These are phyloP conservation scores for Podaxis mareebaensis DNA, from an alignment of 768 basidiomycete species.

Conservation along the genomic window DNA sequence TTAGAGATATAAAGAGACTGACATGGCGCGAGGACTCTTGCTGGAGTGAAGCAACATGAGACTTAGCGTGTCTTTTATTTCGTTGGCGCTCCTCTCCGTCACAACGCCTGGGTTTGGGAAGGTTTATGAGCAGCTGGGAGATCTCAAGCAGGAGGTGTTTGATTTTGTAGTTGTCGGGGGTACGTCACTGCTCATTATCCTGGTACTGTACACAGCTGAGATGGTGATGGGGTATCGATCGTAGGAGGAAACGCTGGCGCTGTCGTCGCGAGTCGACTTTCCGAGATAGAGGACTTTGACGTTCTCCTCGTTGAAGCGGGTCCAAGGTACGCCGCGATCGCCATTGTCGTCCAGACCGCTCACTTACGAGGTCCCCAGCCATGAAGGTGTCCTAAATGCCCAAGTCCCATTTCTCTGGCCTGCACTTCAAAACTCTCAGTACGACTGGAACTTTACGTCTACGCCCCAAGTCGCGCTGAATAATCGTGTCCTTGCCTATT, in stretches of 20 bases:
- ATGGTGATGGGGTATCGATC: background rate
- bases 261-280: slow-evolving; percentile 13
- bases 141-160: background rate
- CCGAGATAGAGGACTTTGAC: slow-evolving; percentile 8
- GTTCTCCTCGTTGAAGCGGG: slow-evolving; percentile 19
- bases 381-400: slow-evolving; percentile 22
- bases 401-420: slow-evolving; percentile 24
- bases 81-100: too few relatives aligned
- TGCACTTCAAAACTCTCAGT: slow-evolving; percentile 18
- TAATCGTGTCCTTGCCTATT: slow-evolving; percentile 21
- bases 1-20: too few relatives aligned
- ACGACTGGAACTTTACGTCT: slow-evolving; percentile 35
- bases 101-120: too few relatives aligned
- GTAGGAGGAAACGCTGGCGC: slow-evolving; percentile 14
- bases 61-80: too few relatives aligned
- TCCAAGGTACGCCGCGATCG: background rate
- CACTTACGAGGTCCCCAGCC: slow-evolving; percentile 15
- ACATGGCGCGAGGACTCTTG: too few relatives aligned
- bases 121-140: background rate
- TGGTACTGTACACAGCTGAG: background rate
- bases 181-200: background rate
- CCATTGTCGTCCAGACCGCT: background rate
- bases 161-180: slow-evolving; percentile 19
- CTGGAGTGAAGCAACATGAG: too few relatives aligned
- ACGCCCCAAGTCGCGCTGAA: slow-evolving; percentile 23